Conservation (phyloP, 1,284 basidiomycete genomes). For the Leccinum ponderosum region DNA sequence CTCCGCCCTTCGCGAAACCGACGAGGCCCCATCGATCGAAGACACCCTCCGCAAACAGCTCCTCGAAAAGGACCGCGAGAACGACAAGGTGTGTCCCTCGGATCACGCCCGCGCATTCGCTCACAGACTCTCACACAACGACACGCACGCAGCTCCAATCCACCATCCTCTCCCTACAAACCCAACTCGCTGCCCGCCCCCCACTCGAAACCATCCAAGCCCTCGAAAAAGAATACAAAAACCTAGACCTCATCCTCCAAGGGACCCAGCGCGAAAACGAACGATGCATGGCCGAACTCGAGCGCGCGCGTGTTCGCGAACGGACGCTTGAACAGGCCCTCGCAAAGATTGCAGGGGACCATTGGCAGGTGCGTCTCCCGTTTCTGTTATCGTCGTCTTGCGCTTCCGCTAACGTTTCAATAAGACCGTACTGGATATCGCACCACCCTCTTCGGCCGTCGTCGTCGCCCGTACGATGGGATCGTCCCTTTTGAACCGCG, state of each 20-base stretch:
- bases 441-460: constrained; percentile 33
- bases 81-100: constrained; percentile 52
- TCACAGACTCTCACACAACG: background rate
- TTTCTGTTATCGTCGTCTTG: background rate
- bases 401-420: background rate
- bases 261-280: constrained; percentile 80
- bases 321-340: constrained; percentile 71
- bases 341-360: constrained; percentile 65
- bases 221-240: constrained; percentile 67
- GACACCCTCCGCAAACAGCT: constrained; percentile 62
- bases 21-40: constrained; percentile 51
- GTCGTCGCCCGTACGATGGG: constrained; percentile 30
- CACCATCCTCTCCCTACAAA: constrained; percentile 60
- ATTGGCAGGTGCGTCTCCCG: constrained; percentile 61
- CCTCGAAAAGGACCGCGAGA: constrained; percentile 70
- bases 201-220: constrained; percentile 61
- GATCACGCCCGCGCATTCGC: background rate
- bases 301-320: constrained; percentile 64
- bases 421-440: constrained; percentile 53
- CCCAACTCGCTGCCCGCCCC: constrained; percentile 62
- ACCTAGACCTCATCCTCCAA: constrained; percentile 67
- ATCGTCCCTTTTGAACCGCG: constrained; percentile 22
- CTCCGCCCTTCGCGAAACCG: constrained; percentile 55
- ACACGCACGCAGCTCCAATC: constrained; percentile 48
- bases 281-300: constrained; percentile 71